Conservation (phyloP, 1,284 basidiomycete species). For the Leucoagaricus sp. region DNA sequence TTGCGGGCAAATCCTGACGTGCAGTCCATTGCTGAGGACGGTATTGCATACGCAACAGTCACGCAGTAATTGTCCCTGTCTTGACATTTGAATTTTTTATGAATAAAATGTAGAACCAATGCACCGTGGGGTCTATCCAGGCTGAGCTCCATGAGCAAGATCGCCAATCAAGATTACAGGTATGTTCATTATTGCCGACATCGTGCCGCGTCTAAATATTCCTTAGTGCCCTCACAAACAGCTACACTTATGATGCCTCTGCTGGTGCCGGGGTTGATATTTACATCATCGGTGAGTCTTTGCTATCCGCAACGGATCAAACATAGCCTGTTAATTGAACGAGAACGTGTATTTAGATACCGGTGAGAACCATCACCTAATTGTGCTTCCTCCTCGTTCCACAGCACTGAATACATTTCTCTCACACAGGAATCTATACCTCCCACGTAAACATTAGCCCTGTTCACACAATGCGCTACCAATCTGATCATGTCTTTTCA, state of each 20-base stretch:
- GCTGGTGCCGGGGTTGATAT: conserved; percentile 38
- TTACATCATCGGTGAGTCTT: conserved; percentile 15
- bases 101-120: conserved; percentile 11
- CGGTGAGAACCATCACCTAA: conserved; percentile 1
- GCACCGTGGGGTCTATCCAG: conserved; percentile 25
- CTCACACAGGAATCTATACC: conserved; percentile 26
- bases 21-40: conserved; percentile 18
- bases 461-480: not conserved
- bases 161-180: conserved; percentile 20
- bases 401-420: not conserved
- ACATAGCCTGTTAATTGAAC: not conserved
- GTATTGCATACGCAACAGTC: conserved; percentile 12
- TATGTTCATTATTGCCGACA: not conserved
- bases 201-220: not conserved
- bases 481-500: not conserved
- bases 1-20: conserved; percentile 18
- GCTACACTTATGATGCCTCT: conserved; percentile 31
- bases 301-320: not conserved
- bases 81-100: not conserved
- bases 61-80: conserved; percentile 18
- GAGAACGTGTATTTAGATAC: not conserved
- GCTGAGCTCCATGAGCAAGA: conserved; percentile 18
- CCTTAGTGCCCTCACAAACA: conserved; percentile 25
- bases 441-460: conserved; percentile 24
- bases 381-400: not conserved